Conservation (phyloP, 179 eudicot genomes). For the Camellia oleifera region DNA sequence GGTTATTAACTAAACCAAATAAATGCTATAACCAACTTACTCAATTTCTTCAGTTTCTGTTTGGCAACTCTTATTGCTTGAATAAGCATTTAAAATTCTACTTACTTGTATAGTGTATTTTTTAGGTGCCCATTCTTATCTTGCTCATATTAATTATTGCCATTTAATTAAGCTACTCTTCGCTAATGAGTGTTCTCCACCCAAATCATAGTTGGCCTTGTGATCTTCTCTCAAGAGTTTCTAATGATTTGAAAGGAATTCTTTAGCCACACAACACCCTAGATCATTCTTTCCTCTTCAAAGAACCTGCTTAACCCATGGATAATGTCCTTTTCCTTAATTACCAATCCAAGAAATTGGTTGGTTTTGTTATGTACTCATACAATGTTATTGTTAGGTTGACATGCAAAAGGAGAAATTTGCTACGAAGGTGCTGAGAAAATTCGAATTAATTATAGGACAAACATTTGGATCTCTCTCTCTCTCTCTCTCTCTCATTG, state of each 20-base stretch:
- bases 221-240: not conserved
- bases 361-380: not conserved
- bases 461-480: no score
- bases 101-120: no score
- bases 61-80: not conserved
- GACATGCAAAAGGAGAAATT: no score
- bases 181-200: not conserved
- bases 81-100: not conserved
- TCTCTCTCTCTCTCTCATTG: not conserved
- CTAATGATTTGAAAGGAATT: not conserved
- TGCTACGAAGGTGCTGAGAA: no score
- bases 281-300: not conserved
- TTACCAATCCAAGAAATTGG: not conserved
- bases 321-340: not conserved
- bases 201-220: not conserved
- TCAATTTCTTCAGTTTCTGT: not conserved
- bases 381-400: no score
- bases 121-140: no score
- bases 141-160: no score
- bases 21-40: not conserved
- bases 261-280: not conserved
- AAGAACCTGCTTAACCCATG: not conserved
- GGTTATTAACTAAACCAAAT: not conserved
- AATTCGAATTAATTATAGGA: no score
- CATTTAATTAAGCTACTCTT: no score